Evolutionary conservation across 805 yeast species (phyloP), one percentile per base, ranked within the genome.

Genomic region (Ogataea pilisensis): DNA sequence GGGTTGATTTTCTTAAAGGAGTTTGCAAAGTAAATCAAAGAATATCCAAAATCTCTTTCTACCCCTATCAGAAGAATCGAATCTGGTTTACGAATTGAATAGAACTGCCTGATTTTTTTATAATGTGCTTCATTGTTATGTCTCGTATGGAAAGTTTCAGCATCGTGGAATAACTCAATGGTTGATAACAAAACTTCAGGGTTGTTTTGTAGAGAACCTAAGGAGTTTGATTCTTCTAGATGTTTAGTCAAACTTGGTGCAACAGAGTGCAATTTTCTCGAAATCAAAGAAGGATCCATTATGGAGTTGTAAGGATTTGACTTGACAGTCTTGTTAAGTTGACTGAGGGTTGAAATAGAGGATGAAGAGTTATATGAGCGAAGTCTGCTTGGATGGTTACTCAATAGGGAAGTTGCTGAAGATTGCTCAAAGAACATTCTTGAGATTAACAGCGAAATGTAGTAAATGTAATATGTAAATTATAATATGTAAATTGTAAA

Each of bases 21-120:
- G 21, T 37, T 41, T 1, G 58, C 51, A 3, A 57, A 34, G 11
- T 40, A 44, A 3, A 57, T 42, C 35, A 53, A 29, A 3, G 57
- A 48, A 25, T 46, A 57, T 4, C 53, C 60, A 12, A 34, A 49
- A 32, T 57, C 61, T 14, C 30, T 33, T 24, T 52, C 55, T 4
- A 46, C 46, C 3, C 53, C 54, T 16, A 47, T 14, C 9, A 39
- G 16, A 17, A 54, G 24, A 11, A 55, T 42, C 1, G 48, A 34
- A 22, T 32, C 40, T 2, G 61, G 58, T 5, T 22, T 27, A 4
- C 26, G 25, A 11, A 34, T 21, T 11, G 9, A 14, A 20, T 38
- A 46, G 11, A 22, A 7, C 11, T 22, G 26, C 11, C 11, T 7
- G 26, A 22, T 22, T 11, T 22, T 22, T 22, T 18, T 14, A 32